Evolutionary conservation across 768 basidiomycete genomes (phyloP), one percentile per base, ranked within the genome.

Genomic region (Hygrophorus pudorinus): DNA sequence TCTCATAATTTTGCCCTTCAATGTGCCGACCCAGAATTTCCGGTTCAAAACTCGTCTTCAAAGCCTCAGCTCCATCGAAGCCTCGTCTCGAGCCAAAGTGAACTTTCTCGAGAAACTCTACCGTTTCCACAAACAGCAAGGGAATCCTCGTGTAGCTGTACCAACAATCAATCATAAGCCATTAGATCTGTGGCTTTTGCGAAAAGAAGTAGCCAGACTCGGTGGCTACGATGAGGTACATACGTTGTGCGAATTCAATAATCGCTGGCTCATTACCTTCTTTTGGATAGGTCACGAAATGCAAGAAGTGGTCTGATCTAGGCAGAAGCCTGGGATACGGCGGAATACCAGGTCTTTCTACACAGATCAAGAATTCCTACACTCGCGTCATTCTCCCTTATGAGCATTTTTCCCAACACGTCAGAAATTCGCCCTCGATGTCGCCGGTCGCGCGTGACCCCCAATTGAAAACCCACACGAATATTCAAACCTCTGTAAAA

Each of bases 51-150:
- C 94, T 41, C 81, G 96, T 41, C 66, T 98, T 34, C 92, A 96
- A 63, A 80, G 87, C 50, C 72, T 99, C 56, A 97, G 97, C 62
- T 92, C 89, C 50, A 90, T 99, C 52, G 94, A 98, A 66, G 96
- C 96, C 12, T 87, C 93, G 29, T 93, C 92, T 48, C 73, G 96
- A 53, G 94, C 96, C 41, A 96, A 93, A 65, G 67, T 98, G 62
- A 98, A 96, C 69, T 98, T 96, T 65, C 66, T 97, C 52, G 94
- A 98, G 61, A 91, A 96, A 64, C 75, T 99, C 39, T 93, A 93
- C 64, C 85, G 89, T 54, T 99, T 85, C 62, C 96, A 98, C 65
- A 84, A 87, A 55, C 93, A 97, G 61, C 91, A 93, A 65, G 90
- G 90, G 38, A 90, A 91, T 60, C 72, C 80, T 48, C 80, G 86